phyloP scores from a whole-genome alignment of 148 eudicot genomes.

The Rhododendron molle region DNA sequence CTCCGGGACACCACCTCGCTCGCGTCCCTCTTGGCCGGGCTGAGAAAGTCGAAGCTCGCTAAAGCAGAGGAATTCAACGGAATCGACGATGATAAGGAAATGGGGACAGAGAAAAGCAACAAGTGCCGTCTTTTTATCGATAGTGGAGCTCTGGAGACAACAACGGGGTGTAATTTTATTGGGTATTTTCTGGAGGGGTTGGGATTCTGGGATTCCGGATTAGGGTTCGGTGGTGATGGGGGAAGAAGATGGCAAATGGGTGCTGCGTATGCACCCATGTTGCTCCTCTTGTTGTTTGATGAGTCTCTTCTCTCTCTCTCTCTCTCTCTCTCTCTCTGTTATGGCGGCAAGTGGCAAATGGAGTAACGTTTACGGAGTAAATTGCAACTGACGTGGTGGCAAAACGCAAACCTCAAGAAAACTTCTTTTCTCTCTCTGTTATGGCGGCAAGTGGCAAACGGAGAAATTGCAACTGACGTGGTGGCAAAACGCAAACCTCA shows the following conservation, averaged over 20 bases:
- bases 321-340: not conserved
- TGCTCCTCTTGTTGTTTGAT: not conserved
- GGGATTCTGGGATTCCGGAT: not conserved
- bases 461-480: not conserved
- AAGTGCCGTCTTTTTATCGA: conserved; percentile 20
- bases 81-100: conserved; percentile 5
- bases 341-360: not conserved
- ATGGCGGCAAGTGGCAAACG: not conserved
- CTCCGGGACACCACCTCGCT: conserved; percentile 22
- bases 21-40: conserved; percentile 24
- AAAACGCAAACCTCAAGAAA: not conserved
- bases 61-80: not conserved
- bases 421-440: not conserved
- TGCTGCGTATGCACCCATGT: conserved; percentile 18
- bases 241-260: conserved; percentile 24
- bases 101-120: conserved; percentile 23
- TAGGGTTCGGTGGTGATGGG: conserved; percentile 10
- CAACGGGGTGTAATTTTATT: not conserved
- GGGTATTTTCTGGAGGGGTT: not conserved
- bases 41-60: conserved; percentile 12
- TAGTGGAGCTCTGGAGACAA: not conserved
- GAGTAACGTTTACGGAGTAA: not conserved
- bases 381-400: conserved; percentile 1
- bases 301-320: not conserved
- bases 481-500: not conserved